Base-by-base conservation (phyloP, 2,329 filamentous ascomycete genomes). In the Apiospora hydei region DNA sequence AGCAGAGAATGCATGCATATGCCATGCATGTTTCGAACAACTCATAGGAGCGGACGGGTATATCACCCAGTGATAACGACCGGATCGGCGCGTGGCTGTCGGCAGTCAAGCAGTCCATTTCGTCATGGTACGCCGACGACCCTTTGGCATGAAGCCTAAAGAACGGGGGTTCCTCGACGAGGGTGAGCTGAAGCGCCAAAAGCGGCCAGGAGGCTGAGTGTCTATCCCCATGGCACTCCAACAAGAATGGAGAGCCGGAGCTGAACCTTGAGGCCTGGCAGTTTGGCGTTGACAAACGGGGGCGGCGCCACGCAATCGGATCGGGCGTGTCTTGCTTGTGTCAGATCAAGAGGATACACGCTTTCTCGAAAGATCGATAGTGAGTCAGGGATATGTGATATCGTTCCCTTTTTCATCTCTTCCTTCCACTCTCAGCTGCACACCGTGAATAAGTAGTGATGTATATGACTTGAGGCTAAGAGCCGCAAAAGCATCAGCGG, bases 101-200 rank as follows among this genome's bases (percentile, higher is more conserved):
- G 53, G 53, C 53, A 61, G 53, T 61, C 53, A 61, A 38, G 53
- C 53, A 61, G 53, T 34, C 30, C 16, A 61, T 61, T 61, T 61
- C 53, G 30, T 61, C 53, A 61, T 61, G 53, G 8, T 38, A 61
- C 53, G 38, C 30, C 53, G 53, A 34, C 14, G 30, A 21, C 7
- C 38, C 18, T 34, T 34, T 3, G 30, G 53, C 1, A 61, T 6
- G 53, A 61, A 21, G 30, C 8, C 21, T 49, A 49, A 61, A 11
- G 16, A 8, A 38, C 18, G 7, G 53, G 16, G 53, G 53, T 21
- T 57, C 49, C 26, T 57, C 26, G 16, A 8, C 6, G 24, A 57
- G 16, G 14, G 26, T 21, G 30, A 61, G 53, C 53, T 61, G 53
- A 61, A 61, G 30, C 16, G 30, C 53, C 53, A 34, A 26, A 61